Evolutionary conservation across 2,329 filamentous ascomycete species (phyloP), one percentile per base, ranked within the genome.

Genomic region (Furcasterigmium sp.): DNA sequence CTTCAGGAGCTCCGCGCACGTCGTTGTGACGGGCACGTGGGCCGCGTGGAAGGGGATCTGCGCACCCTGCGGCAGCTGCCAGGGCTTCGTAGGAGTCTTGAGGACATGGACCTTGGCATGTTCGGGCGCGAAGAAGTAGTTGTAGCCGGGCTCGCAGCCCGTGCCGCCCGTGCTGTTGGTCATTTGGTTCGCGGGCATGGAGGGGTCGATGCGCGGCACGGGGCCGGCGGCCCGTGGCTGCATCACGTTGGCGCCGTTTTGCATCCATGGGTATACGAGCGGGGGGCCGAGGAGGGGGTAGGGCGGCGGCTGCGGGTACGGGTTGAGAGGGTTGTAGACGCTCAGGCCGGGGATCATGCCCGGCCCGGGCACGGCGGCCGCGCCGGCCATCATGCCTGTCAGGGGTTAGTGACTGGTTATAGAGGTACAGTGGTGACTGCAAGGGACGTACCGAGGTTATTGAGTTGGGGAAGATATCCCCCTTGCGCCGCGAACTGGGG

Each of bases 81-180:
- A 83, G 0, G 80, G 80, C 0, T 73, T 65, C 0, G 57, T 65
- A 14, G 60, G 52, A 8, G 70, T 68, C 49, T 72, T 72, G 58
- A 84, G 69, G 3, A 84, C 65, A 51, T 82, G 77, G 7, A 82
- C 63, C 49, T 78, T 81, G 23, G 76, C 78, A 56, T 82, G 76
- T 48, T 76, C 68, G 0, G 63, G 53, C 0, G 76, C 71, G 60
- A 82, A 83, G 54, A 82, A 73, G 59, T 81, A 80, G 61, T 80
- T 78, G 63, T 81, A 84, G 2, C 78, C 80, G 0, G 75, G 76
- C 52, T 82, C 79, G 46, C 74, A 74, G 32, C 78, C 76, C 1
- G 73, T 66, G 18, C 77, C 77, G 36, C 79, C 76, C 0, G 75
- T 75, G 0, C 72, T 69, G 60, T 82, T 80, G 37, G 67, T 69